A percentile compares a stretch with the other conserved stretches of the same genome.
Conservation (phyloP, 2,329 filamentous ascomycete genomes). For the Paradendryphiella salina region DNA sequence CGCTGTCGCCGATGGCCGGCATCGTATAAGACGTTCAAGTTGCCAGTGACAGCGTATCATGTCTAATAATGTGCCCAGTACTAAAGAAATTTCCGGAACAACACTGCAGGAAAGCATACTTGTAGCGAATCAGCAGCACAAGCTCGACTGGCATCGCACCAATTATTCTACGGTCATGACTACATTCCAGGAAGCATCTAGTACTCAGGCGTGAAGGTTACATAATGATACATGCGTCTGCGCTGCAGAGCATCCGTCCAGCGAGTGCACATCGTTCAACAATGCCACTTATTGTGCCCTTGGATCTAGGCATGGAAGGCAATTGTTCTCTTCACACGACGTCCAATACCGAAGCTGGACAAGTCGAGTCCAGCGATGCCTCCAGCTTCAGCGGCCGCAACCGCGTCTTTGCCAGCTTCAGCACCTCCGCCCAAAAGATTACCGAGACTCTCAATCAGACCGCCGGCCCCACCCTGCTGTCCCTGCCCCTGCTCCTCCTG, state of each 20-base stretch:
- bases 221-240: background rate
- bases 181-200: background rate
- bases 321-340: conserved; percentile 12
- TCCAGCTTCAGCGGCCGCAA: conserved; percentile 5
- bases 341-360: conserved; percentile 9
- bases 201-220: background rate
- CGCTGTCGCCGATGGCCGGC: too few species aligned
- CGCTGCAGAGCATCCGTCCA: background rate
- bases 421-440: too few species aligned
- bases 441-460: too few species aligned
- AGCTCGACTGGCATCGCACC: background rate
- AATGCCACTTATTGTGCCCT: background rate
- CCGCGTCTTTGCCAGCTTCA: conserved; percentile 10
- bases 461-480: too few species aligned
- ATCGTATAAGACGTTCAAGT: too few species aligned
- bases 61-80: too few species aligned
- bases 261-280: background rate
- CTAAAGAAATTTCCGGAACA: too few species aligned
- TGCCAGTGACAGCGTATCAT: too few species aligned
- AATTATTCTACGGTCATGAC: background rate
- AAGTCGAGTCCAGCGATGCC: conserved; percentile 9
- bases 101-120: too few species aligned
- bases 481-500: too few species aligned
- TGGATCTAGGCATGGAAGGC: conserved; percentile 18
- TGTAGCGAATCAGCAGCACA: background rate